Evolutionary conservation across 441 rosid genomes (phyloP).

Genomic region (Viola pubescens): DNA sequence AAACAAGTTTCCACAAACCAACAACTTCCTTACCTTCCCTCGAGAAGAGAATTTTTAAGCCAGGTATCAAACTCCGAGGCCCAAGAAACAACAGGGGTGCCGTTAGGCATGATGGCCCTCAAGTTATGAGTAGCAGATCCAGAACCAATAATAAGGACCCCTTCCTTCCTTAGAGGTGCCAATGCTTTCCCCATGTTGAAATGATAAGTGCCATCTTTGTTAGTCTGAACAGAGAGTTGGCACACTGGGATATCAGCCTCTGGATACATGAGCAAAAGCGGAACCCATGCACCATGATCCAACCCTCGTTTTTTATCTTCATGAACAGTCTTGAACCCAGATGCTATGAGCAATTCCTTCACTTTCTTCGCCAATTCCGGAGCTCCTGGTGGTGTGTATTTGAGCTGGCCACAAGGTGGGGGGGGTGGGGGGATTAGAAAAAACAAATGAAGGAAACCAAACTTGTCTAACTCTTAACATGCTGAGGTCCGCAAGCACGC

Average conservation of each 20-base stretch:
- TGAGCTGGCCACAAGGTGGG: constrained; percentile 40
- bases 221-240: constrained; percentile 73
- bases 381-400: constrained; percentile 89
- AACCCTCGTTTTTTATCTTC: constrained; percentile 69
- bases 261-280: constrained; percentile 89
- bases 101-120: constrained; percentile 25
- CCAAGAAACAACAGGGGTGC: constrained; percentile 40
- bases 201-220: constrained; percentile 51
- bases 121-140: constrained; percentile 79
- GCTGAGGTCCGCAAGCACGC: no score
- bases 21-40: constrained; percentile 51
- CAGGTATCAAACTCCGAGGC: constrained; percentile 67
- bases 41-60: constrained; percentile 67
- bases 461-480: background rate
- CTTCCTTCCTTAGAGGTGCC: constrained; percentile 73
- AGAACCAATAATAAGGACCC: constrained; percentile 77
- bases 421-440: no score
- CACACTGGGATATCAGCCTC: constrained; percentile 76
- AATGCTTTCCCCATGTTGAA: constrained; percentile 83
- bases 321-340: constrained; percentile 45
- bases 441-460: background rate
- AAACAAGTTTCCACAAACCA: background rate
- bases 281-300: constrained; percentile 96
- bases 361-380: constrained; percentile 69
- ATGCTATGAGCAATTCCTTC: constrained; percentile 47